Conservation (phyloP, 1,139 yeast genomes). For the Debaryomyces robertsiae region DNA sequence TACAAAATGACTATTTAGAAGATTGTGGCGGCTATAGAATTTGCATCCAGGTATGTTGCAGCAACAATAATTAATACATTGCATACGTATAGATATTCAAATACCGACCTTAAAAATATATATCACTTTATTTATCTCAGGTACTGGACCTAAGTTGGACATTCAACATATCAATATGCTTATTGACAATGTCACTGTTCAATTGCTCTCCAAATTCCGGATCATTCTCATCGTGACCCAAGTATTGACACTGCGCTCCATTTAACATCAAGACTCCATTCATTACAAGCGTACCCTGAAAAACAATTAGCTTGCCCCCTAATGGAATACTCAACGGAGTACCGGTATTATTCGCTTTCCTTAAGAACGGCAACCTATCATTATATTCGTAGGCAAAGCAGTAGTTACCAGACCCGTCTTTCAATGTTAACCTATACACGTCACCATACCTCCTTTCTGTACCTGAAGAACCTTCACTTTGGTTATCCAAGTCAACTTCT, state of each 20-base stretch:
- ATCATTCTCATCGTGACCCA: constrained; percentile 32
- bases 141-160: constrained; percentile 18
- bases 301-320: constrained; percentile 40
- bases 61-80: too few relatives aligned
- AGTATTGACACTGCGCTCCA: constrained; percentile 34
- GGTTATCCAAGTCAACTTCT: constrained; percentile 35
- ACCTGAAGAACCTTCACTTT: constrained; percentile 9
- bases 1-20: constrained; percentile 21
- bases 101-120: neutral
- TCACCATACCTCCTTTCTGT: constrained; percentile 12
- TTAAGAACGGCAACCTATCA: constrained; percentile 38
- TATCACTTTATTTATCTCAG: neutral
- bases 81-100: too few relatives aligned
- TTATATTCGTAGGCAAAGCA: constrained; percentile 44
- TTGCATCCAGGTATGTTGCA: neutral
- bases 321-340: constrained; percentile 41
- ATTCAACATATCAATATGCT: constrained; percentile 36
- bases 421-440: constrained; percentile 37
- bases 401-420: constrained; percentile 34
- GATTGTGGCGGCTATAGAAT: constrained; percentile 3
- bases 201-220: constrained; percentile 28
- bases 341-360: constrained; percentile 19
- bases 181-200: constrained; percentile 36
- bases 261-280: constrained; percentile 40
- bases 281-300: constrained; percentile 33